A percentile compares a stretch with the other conserved stretches of the same genome.
Evolutionary conservation across 257 asterid genomes (phyloP).

Genomic region (Osmanthus fragrans): DNA sequence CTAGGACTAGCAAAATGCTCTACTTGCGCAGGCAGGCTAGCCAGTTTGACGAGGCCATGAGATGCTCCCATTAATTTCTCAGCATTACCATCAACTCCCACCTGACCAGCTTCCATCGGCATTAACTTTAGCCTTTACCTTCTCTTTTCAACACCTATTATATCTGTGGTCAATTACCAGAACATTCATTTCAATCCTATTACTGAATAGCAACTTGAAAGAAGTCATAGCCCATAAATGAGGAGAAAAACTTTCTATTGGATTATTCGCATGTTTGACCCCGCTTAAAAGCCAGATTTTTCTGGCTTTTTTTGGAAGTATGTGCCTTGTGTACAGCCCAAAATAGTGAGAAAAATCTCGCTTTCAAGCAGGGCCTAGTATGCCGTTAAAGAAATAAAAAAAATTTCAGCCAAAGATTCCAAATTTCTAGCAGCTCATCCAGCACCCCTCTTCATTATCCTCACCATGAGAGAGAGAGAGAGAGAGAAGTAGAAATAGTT

Average conservation of each 20-base stretch:
- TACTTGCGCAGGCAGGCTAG: conserved; percentile 20
- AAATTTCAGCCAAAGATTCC: neutral
- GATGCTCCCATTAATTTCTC: conserved; percentile 19
- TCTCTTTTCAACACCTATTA: conserved; percentile 15
- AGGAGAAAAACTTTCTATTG: neutral
- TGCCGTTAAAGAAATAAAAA: too few species aligned
- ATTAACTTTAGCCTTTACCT: conserved; percentile 9
- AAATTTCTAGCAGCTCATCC: neutral
- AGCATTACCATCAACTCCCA: conserved; percentile 25
- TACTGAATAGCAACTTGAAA: neutral
- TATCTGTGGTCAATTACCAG: conserved; percentile 6
- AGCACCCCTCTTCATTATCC: neutral
- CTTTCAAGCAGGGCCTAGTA: neutral
- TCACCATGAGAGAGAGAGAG: neutral
- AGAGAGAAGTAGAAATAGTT: neutral
- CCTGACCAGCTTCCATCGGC: conserved; percentile 45
- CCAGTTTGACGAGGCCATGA: neutral
- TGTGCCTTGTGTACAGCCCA: neutral
- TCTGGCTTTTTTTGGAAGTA: neutral
- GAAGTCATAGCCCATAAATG: neutral
- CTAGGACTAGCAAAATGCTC: conserved; percentile 30
- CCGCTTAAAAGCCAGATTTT: neutral
- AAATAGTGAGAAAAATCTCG: neutral
- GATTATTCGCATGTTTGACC: neutral
- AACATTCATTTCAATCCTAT: neutral